Base-by-base conservation (phyloP, 495 filamentous ascomycete genomes). In the Beverwykella pulmonaria region DNA sequence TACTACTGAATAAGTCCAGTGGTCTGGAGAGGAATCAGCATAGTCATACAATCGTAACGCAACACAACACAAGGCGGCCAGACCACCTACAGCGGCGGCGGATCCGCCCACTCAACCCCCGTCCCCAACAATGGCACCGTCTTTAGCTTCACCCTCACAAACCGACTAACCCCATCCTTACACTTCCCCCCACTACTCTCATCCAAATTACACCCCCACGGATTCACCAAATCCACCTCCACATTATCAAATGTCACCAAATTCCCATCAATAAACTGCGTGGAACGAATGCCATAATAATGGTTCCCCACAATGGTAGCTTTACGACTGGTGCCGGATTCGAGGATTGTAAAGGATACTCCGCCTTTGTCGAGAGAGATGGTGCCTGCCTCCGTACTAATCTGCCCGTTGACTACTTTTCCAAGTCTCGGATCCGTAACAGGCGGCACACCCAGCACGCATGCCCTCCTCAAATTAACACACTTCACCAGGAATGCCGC, bases 181-280 rank as follows among this genome's bases (percentile, higher is more conserved):
- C 46, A 48, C 6, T 7, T 7, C 4, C 17, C 17, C 17, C 7
- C 46, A n/a, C 46, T 23, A 48, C 17, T 48, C 46, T 19, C 46
- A 48, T 48, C 46, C 7, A 48, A 4, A 48, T 48, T 48, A 48
- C 46, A 48, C 7, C 46, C 46, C 46, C 46, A 48, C 22, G 46
- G 46, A 19, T 48, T 48, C 17, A 19, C 17, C 6, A 48, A 19
- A 48, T 48, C 46, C 46, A 48, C 46, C 46, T 48, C 46, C 17
- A 15, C 46, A 48, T 48, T 48, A n/a, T 48, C 46, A 48, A 48
- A 48, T 15, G 46, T 48, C 4, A 48, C 22, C 5, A 48, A 48
- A 4, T 7, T 23, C 17, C 46, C 46, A 23, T 48, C 46, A 48
- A 48, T 48, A 19, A 48, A n/a, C 46, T 48, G 46, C 46, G 46